Base-by-base conservation (phyloP, 1,139 yeast species). In the Candida sanyaensis region DNA sequence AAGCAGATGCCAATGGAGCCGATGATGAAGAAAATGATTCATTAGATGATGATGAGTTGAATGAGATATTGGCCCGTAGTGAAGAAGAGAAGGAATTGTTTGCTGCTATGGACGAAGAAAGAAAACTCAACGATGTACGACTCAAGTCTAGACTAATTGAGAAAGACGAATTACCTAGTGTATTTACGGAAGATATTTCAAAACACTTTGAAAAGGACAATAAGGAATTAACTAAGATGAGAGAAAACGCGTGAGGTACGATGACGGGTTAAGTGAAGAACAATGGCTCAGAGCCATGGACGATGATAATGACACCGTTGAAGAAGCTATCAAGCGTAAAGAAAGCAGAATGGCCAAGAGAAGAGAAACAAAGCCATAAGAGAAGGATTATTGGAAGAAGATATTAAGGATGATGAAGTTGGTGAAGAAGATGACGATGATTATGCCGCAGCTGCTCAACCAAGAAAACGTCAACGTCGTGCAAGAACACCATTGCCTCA, bases 201-300 rank as follows among this genome's bases (percentile, higher is more conserved):
- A 80, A 78, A 48, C 88, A 84, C 60, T 77, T 84, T 41, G 86
- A 80, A 51, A 84, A 83, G 42, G 73, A 73, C 45, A 61, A 66
- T 32, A 67, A 78, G 69, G 69, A 80, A 74, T 60, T 75, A 72
- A 81, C 91, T 54, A 84, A 88, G 46, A 84, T 88, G 57, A 84
- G 99, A 67, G 95, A 88, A 54, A 89, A 68, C 73, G 75, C 47
- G 86, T 88, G 37, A 84, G 80, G 55, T 92, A 92, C 63, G 98
- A 92, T 61, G 99, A 93, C 63, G 96, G 96, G 4, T 74, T 92
- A 54, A 89, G 96, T 4, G 99, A 93, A 64, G 98, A 91, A 57
- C 97, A 93, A 68, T 93, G 97, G 96, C 66, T 80, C 44, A 76
- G 71, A 67, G 82, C 82, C 13, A 77, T 81, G 69, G 83, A 81